Evolutionary conservation across 2,329 filamentous ascomycete species (phyloP).

Genomic region (Penicillium vulpinum): DNA sequence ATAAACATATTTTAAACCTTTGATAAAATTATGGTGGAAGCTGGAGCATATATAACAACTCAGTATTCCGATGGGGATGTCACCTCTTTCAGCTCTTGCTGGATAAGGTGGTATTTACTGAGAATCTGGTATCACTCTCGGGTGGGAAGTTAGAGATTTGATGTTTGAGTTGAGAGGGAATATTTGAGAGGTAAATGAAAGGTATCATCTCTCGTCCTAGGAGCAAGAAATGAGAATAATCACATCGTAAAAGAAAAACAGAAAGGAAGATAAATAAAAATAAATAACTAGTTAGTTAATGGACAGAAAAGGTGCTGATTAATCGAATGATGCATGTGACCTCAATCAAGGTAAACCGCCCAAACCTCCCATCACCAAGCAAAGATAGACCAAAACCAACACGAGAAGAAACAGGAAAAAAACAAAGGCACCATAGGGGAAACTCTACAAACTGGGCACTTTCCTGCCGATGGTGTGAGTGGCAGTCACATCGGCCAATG

Average conservation of each 20-base stretch:
- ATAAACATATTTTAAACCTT: not conserved
- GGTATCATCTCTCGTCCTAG: not conserved
- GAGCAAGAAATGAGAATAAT: too few species aligned
- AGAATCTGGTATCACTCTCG: not conserved
- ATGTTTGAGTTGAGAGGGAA: not conserved
- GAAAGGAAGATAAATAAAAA: not conserved
- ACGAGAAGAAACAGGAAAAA: not conserved
- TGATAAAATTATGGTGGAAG: too few species aligned
- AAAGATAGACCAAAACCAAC: not conserved
- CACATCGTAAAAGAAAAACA: not conserved
- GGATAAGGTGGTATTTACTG: accelerated
- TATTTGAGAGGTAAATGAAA: not conserved
- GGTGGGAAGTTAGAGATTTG: too few species aligned
- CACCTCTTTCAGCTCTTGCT: not conserved
- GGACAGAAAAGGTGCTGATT: not conserved
- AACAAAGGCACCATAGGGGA: not conserved
- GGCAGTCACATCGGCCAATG: not conserved
- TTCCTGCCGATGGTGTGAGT: not conserved
- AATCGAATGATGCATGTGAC: not conserved
- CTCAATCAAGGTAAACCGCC: not conserved
- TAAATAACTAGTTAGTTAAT: too few species aligned
- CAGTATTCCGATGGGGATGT: too few species aligned
- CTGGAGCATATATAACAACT: not conserved
- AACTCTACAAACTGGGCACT: not conserved
- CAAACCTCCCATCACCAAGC: not conserved